Conservation (phyloP, 345 rosid species). For the Pistacia atlantica region DNA sequence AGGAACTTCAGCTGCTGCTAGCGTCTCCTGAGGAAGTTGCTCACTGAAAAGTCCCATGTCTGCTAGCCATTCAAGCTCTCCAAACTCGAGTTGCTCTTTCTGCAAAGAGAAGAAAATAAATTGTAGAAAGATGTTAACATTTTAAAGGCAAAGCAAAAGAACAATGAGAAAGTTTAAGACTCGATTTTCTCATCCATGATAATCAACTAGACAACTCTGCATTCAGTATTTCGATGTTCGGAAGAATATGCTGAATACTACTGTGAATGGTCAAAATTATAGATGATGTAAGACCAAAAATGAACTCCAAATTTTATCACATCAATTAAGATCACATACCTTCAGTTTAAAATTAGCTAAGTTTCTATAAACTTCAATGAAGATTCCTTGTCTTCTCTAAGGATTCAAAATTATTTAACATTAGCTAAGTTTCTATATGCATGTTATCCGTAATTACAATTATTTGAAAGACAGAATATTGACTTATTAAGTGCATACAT, state of each 20-base stretch:
- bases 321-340: too few relatives aligned
- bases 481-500: too few relatives aligned
- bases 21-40: slow-evolving; percentile 57
- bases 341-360: not conserved
- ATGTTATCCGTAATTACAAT: not conserved
- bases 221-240: not conserved
- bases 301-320: too few relatives aligned
- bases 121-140: not conserved
- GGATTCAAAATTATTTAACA: too few relatives aligned
- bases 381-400: not conserved
- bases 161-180: not conserved
- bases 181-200: not conserved
- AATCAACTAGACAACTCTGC: not conserved
- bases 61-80: slow-evolving; percentile 83
- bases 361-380: not conserved
- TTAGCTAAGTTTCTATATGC: not conserved
- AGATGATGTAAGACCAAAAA: too few relatives aligned
- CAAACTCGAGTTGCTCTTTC: slow-evolving; percentile 80
- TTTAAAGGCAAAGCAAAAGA: not conserved
- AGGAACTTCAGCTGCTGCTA: slow-evolving; percentile 89
- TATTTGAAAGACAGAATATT: too few relatives aligned
- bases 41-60: slow-evolving; percentile 74
- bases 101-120: slow-evolving; percentile 28
- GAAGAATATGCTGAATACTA: not conserved
- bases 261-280: too few relatives aligned